Conservation (phyloP, 768 basidiomycete species). For the Mycena kentingensis region DNA sequence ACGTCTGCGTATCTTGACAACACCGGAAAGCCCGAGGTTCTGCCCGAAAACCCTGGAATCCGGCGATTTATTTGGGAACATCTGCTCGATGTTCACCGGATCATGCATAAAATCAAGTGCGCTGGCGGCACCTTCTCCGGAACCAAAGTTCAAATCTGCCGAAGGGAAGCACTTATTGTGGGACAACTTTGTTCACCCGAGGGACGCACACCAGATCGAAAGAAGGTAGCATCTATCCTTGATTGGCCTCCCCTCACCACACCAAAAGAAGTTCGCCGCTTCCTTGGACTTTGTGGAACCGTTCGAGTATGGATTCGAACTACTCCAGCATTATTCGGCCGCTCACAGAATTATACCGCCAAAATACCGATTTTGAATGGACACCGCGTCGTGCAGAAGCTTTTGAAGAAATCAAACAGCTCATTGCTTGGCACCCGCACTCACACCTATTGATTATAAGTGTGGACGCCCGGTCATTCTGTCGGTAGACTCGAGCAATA, state of each 20-base stretch:
- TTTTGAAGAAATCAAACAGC: not conserved
- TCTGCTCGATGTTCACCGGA: slow-evolving; percentile 28
- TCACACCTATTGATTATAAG: slow-evolving; percentile 36
- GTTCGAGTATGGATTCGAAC: not conserved
- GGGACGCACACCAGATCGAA: slow-evolving; percentile 30
- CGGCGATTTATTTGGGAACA: slow-evolving; percentile 43
- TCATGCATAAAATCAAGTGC: slow-evolving; percentile 34
- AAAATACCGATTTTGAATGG: not conserved
- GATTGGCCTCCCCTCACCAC: slow-evolving; percentile 27
- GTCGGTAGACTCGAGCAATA: slow-evolving; percentile 34
- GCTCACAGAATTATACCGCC: not conserved
- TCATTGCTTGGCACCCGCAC: not conserved
- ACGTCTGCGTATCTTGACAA: slow-evolving; percentile 28
- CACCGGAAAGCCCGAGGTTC: slow-evolving; percentile 22
- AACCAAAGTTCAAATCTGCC: slow-evolving; percentile 31
- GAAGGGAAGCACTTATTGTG: slow-evolving; percentile 1
- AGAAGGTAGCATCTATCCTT: slow-evolving; percentile 19
- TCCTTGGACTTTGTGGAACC: slow-evolving; percentile 26
- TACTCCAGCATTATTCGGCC: not conserved
- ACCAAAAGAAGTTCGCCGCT: slow-evolving; percentile 28
- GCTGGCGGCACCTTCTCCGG: slow-evolving; percentile 37
- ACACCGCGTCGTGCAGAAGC: not conserved
- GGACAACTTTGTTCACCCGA: slow-evolving; percentile 30
- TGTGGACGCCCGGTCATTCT: slow-evolving; percentile 28
- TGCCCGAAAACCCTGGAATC: slow-evolving; percentile 31